phyloP scores from a whole-genome alignment of 768 basidiomycete species.

The Leccinum variicolor region DNA sequence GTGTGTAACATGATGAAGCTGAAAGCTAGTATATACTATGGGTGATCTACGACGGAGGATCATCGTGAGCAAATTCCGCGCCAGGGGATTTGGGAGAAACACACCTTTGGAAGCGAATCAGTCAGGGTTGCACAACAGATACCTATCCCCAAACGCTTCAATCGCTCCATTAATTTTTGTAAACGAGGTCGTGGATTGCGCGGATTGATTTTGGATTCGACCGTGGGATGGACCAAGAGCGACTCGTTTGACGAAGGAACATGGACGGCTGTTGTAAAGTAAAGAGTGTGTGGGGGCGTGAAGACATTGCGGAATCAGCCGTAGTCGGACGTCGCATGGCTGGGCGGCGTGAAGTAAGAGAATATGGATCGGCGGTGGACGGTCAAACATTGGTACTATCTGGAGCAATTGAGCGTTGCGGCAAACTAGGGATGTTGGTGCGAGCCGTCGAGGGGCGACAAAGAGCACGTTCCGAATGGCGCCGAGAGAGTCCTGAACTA shows the following conservation, averaged over 20 bases:
- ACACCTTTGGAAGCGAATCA: constrained; percentile 77
- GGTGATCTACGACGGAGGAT: constrained; percentile 59
- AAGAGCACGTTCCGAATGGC: constrained; percentile 37
- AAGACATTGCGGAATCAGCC: constrained; percentile 35
- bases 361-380: constrained; percentile 16
- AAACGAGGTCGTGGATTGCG: constrained; percentile 47
- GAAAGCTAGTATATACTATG: constrained; percentile 88
- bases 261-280: constrained; percentile 21
- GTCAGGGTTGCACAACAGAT: constrained; percentile 76
- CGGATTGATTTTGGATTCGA: constrained; percentile 23
- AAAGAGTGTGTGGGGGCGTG: constrained; percentile 30
- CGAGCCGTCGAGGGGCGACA: constrained; percentile 8
- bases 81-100: constrained; percentile 9
- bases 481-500: constrained; percentile 38
- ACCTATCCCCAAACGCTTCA: constrained; percentile 88
- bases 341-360: constrained; percentile 13
- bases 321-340: constrained; percentile 37
- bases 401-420: constrained; percentile 1
- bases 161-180: constrained; percentile 97
- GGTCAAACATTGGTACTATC: constrained; percentile 12
- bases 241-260: constrained; percentile 9
- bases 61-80: neutral
- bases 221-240: neutral
- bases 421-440: constrained; percentile 11
- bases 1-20: constrained; percentile 99